Evolutionary conservation across 2,329 filamentous ascomycete genomes (phyloP).

Genomic region (Trichoderma asperellum): DNA sequence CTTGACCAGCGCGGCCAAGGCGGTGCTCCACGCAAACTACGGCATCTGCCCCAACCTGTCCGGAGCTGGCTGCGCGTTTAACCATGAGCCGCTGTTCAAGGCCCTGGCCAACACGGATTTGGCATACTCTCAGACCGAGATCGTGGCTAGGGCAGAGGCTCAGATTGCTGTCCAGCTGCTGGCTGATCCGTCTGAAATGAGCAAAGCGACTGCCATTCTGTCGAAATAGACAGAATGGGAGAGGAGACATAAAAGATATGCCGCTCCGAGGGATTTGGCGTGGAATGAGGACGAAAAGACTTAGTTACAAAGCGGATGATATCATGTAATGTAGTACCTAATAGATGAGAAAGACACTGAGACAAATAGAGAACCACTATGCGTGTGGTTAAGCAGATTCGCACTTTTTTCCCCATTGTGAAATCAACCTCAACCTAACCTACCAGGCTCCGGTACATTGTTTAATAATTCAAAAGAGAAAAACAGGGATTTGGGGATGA

Average conservation of each 20-base stretch:
- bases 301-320: neutral
- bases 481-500: neutral
- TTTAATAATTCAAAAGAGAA: neutral
- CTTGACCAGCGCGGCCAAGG: slow-evolving; percentile 26
- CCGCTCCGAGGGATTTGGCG: too few species aligned
- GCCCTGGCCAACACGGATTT: slow-evolving; percentile 20
- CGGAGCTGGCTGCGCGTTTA: slow-evolving; percentile 27
- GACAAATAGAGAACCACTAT: neutral
- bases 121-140: slow-evolving; percentile 31
- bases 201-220: slow-evolving; percentile 24
- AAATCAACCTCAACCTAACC: neutral
- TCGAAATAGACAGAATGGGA: neutral
- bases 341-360: neutral
- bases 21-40: slow-evolving; percentile 30
- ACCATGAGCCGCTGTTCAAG: slow-evolving; percentile 32
- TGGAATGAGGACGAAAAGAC: neutral
- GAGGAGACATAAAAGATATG: neutral
- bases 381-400: neutral
- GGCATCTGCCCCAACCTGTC: slow-evolving; percentile 27
- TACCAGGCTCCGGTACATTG: neutral
- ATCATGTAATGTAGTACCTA: slow-evolving; percentile 1
- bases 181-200: slow-evolving; percentile 8
- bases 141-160: slow-evolving; percentile 29
- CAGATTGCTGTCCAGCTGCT: slow-evolving; percentile 30
- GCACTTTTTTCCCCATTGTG: neutral